These are phyloP conservation scores for Passiflora organensis DNA, from an alignment of 345 rosid species.

Conservation along the genomic window DNA sequence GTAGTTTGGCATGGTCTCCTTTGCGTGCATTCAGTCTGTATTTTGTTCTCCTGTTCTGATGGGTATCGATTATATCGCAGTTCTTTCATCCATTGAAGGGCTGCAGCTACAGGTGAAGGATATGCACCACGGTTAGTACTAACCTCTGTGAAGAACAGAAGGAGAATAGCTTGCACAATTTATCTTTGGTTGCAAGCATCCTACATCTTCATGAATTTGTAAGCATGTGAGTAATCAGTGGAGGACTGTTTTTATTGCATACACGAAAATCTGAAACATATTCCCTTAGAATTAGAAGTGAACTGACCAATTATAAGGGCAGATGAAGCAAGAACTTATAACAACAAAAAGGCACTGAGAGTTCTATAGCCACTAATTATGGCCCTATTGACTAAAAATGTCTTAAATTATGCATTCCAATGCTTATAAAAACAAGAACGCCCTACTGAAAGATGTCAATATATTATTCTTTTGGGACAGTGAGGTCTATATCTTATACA, in stretches of 20 bases:
- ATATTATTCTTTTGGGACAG: too few species aligned
- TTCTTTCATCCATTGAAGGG: conserved; percentile 78
- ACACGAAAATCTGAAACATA: too few species aligned
- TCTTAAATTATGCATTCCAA: too few species aligned
- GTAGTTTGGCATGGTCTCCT: conserved; percentile 1
- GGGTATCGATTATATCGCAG: conserved; percentile 40
- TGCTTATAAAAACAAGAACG: too few species aligned
- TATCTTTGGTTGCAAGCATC: neutral
- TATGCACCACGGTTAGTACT: conserved; percentile 54
- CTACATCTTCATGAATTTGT: neutral
- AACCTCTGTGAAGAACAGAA: conserved; percentile 8
- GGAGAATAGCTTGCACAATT: neutral
- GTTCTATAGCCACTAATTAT: too few species aligned
- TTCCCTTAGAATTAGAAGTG: neutral
- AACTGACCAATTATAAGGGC: neutral
- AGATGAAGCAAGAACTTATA: neutral
- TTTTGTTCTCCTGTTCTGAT: conserved; percentile 16
- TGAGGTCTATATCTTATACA: too few species aligned
- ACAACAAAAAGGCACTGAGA: neutral
- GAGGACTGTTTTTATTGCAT: too few species aligned
- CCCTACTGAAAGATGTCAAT: too few species aligned
- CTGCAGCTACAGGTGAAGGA: conserved; percentile 40
- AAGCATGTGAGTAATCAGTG: too few species aligned
- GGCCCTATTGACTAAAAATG: too few species aligned
- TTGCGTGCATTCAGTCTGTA: neutral